Evolutionary conservation across 148 eudicot species (phyloP), one percentile per base, ranked within the genome.

Genomic region (Spergularia bocconei): DNA sequence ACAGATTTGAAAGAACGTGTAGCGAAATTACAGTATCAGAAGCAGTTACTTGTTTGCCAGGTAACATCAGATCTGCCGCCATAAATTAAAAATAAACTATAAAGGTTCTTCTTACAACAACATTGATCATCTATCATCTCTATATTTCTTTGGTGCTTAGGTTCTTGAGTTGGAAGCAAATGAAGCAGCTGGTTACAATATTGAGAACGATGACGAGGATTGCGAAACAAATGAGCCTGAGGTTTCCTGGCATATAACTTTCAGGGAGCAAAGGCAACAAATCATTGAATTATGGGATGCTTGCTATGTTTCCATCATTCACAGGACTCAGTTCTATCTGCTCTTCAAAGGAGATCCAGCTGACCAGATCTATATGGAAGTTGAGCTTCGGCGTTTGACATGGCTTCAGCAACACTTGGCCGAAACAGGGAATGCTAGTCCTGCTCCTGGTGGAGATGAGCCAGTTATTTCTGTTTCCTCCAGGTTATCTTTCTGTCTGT

Each of bases 31-130:
- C 98, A 93, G 81, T 93, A 93, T 74, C 96, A 93, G 72, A 93
- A 93, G 70, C 96, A 93, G 81, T 85, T 93, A 54, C 93, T 93
- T 77, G 98, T 93, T 56, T 89, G 96, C 84, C 98, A 93, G 96
- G 96, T 91, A 87, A 33, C 10, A 23, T 54, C 16, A 57, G 19
- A 7, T 63, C 23, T 29, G 3, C 13, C 53, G 55, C 15, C 55
- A 23, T 72, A 48, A 58, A 16, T 58, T 7, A 58, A n/a, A 58
- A 7, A 44, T 9, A 9, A 44, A 44, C 48, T 5, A 44, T 1
- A 44, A 44, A 58, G 19, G 12, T 54, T 23, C 14, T n/a, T 69
- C 50, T 0, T 69, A 13, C 10, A 25, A 48, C 10, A 4, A 69
- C 16, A 48, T 69, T 25, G 36, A 7, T 71, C 0, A 1, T 47